A percentile compares a stretch with the other conserved stretches of the same genome.
Conservation (phyloP, 2,329 filamentous ascomycete genomes). For the Pezicula neosporulosa region DNA sequence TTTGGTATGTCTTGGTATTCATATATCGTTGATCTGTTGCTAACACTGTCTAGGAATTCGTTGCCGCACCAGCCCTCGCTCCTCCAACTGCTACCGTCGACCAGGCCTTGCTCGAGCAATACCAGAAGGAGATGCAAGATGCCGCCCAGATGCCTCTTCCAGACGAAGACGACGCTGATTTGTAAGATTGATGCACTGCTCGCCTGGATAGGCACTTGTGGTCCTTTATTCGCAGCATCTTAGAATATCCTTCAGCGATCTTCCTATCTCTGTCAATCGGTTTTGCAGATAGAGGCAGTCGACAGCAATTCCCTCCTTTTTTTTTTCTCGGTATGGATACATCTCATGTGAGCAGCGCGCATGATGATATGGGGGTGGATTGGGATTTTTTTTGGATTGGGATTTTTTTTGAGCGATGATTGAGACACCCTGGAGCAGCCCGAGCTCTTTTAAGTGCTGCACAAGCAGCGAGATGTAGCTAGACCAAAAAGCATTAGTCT, state of each 20-base stretch:
- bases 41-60: slow-evolving; percentile 70
- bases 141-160: slow-evolving; percentile 84
- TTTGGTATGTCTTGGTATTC: slow-evolving; percentile 56
- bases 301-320: slow-evolving; percentile 17
- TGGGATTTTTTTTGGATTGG: slow-evolving; percentile 21
- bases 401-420: slow-evolving; percentile 24
- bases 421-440: slow-evolving; percentile 16
- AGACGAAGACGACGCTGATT: slow-evolving; percentile 82
- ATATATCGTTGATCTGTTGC: slow-evolving; percentile 9
- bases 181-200: slow-evolving; percentile 22
- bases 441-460: slow-evolving; percentile 19
- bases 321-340: slow-evolving; percentile 21
- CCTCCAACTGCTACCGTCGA: slow-evolving; percentile 91
- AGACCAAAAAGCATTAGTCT: slow-evolving; percentile 26
- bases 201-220: slow-evolving; percentile 10
- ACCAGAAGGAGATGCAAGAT: slow-evolving; percentile 82
- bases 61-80: slow-evolving; percentile 90
- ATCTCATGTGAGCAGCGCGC: slow-evolving; percentile 19
- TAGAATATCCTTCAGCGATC: slow-evolving; percentile 30
- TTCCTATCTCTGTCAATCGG: slow-evolving; percentile 26
- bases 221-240: slow-evolving; percentile 25
- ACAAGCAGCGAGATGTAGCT: slow-evolving; percentile 25
- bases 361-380: slow-evolving; percentile 17
- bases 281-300: slow-evolving; percentile 27
- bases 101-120: slow-evolving; percentile 73